Base-by-base conservation (phyloP, 306 rosid species). In the Quercus alba region DNA sequence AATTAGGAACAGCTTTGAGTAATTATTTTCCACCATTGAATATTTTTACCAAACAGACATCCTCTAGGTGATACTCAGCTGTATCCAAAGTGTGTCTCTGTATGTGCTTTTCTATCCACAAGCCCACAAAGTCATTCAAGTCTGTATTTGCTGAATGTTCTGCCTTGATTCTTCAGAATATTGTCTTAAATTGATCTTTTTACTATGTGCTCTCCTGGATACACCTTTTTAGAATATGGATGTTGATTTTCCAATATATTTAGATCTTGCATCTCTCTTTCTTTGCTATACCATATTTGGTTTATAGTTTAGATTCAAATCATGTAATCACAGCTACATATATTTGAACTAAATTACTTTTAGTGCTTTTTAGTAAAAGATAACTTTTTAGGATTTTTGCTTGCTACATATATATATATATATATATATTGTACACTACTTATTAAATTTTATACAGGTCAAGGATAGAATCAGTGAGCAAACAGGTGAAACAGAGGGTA, bases 361-460 rank as follows among this genome's bases (percentile, higher is more conserved):
- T 15, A 61, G 21, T 15, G 44, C 1, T 41, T 20, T 26, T 12
- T 73, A n/a, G 8, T 44, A 67, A 35, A 31, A 23, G 46, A 19
- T 9, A 15, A 14, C 2, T 31, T 67, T 64, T 28, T 30, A 4
- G 15, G 4, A 1, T 67, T 31, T 67, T 67, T 33, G 20, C 41
- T 63, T 5, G 20, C 58, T 44, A 30, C 73, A 59, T 14, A 6
- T 76, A 20, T 38, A 23, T 15, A n/a, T n/a, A n/a, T n/a, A n/a
- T n/a, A n/a, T n/a, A n/a, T n/a, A n/a, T 68, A 26, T 0, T 55
- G 33, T 8, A 8, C n/a, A 51, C 70, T 77, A 56, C 59, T 55
- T 23, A 86, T 75, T 75, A 78, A 71, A 80, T 62, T 75, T 74
- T 81, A 61, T 85, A 81, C 91, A 93, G 97, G 88, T 76, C 69